A percentile compares a stretch with the other conserved stretches of the same genome.
phyloP scores from a whole-genome alignment of 768 basidiomycete genomes.

The Tylopilus subfusipes region DNA sequence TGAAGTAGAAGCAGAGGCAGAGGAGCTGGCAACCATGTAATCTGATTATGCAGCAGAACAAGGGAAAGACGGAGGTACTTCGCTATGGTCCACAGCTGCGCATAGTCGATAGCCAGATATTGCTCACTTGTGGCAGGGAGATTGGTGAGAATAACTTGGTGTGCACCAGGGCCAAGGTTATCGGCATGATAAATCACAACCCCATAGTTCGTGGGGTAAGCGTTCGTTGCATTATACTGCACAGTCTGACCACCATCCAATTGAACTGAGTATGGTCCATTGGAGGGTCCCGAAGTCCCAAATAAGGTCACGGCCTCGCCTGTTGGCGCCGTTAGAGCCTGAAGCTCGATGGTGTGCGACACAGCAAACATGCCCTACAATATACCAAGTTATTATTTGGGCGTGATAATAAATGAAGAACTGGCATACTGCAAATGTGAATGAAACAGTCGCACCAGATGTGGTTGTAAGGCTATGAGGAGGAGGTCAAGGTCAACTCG shows the following conservation, averaged over 20 bases:
- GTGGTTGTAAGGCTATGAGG: conserved; percentile 33
- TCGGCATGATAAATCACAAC: conserved; percentile 32
- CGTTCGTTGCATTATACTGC: conserved; percentile 17
- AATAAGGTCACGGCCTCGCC: conserved; percentile 47
- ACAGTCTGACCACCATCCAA: conserved; percentile 29
- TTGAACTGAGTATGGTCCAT: conserved; percentile 35
- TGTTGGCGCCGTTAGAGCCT: conserved; percentile 8
- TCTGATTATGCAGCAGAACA: not conserved
- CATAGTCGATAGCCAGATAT: conserved; percentile 33
- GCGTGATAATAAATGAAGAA: not conserved
- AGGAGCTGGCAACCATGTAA: not conserved
- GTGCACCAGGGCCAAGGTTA: conserved; percentile 39
- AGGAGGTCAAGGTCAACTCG: not conserved
- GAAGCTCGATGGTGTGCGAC: not conserved
- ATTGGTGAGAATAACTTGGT: conserved; percentile 34
- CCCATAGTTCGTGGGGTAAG: conserved; percentile 21
- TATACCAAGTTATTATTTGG: conserved; percentile 7
- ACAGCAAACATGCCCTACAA: conserved; percentile 21
- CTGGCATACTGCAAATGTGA: conserved; percentile 39
- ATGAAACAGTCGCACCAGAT: conserved; percentile 32
- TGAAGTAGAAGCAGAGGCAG: not conserved
- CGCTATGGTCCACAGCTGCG: conserved; percentile 19
- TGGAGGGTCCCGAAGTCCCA: conserved; percentile 38
- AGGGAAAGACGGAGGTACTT: conserved; percentile 12
- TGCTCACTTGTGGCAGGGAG: conserved; percentile 22